Evolutionary conservation across 177 flowering plant genomes (phyloP), one percentile per base, ranked within the genome.

Genomic region (Vitis hybrid): DNA sequence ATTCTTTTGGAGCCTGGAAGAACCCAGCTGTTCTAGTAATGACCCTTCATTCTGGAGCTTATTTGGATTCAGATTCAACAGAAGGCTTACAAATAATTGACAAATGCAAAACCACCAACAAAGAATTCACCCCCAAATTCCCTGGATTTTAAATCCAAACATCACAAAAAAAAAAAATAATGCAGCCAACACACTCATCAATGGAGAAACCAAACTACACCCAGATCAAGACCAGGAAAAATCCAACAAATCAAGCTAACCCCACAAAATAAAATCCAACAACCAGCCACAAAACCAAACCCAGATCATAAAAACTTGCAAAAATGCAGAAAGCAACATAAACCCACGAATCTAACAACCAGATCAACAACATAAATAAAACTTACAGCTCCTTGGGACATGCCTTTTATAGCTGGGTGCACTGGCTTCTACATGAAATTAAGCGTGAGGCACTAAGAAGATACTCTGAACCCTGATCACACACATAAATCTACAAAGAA

Each of bases 361-460:
- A 54, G 29, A 18, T 5, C 39, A 34, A 34, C 39, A 5, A 8
- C 1, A 7, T 5, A 55, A 39, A 11, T 10, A 48, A 50, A 56
- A 7, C 72, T 68, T 69, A 74, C 77, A 50, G 61, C 29, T 64
- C 65, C 72, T 65, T 53, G 69, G 69, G 64, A 64, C 63, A 74
- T 69, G 68, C 59, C 48, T 49, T 22, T 20, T 10, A 57, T 8
- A 55, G 57, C 50, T 19, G 16, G 59, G 50, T 10, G 12, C 58
- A 68, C 9, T 61, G 5, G 26, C 45, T 69, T 48, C 58, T 67
- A 56, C 67, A 55, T 63, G 56, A 13, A 61, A 61, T 13, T 13
- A 29, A 61, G 72, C 66, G 16, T 13, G 19, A 52, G 59, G 34
- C 31, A 51, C 52, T 51, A 61, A 61, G 66, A 50, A 60, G 71